These are phyloP conservation scores for Bondarzewia mesenterica DNA, from an alignment of 1,284 basidiomycete species.

Conservation along the genomic window DNA sequence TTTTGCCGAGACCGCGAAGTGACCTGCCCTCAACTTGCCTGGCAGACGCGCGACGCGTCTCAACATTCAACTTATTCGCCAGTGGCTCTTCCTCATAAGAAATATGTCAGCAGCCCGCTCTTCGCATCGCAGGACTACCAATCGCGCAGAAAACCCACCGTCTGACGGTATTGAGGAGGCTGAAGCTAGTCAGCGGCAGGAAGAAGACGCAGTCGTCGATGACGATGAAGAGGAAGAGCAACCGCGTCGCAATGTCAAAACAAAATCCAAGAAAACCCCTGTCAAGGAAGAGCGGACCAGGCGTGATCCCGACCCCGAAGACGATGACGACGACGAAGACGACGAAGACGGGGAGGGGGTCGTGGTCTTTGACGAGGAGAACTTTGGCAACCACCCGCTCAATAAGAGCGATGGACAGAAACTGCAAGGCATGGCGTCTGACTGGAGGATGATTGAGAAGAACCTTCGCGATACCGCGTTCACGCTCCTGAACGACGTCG, in stretches of 20 bases:
- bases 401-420: constrained; percentile 39
- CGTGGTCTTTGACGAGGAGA: constrained; percentile 38
- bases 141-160: constrained; percentile 31
- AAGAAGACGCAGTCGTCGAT: constrained; percentile 35
- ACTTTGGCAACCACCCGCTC: constrained; percentile 57
- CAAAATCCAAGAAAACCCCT: constrained; percentile 18
- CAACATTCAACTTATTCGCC: neutral
- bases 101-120: constrained; percentile 33
- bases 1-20: constrained; percentile 19
- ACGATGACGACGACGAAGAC: constrained; percentile 17
- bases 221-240: constrained; percentile 36
- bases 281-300: constrained; percentile 17
- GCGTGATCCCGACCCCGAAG: constrained; percentile 6
- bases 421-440: constrained; percentile 44
- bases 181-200: constrained; percentile 24
- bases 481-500: constrained; percentile 44
- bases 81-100: neutral
- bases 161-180: constrained; percentile 59
- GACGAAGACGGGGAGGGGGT: constrained; percentile 30
- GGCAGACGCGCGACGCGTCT: constrained; percentile 3
- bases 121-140: constrained; percentile 29
- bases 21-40: constrained; percentile 28
- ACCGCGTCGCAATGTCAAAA: constrained; percentile 29
- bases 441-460: constrained; percentile 49
- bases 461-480: constrained; percentile 37